Conservation (phyloP, 129 eudicot species). For the Artemisia argyi region DNA sequence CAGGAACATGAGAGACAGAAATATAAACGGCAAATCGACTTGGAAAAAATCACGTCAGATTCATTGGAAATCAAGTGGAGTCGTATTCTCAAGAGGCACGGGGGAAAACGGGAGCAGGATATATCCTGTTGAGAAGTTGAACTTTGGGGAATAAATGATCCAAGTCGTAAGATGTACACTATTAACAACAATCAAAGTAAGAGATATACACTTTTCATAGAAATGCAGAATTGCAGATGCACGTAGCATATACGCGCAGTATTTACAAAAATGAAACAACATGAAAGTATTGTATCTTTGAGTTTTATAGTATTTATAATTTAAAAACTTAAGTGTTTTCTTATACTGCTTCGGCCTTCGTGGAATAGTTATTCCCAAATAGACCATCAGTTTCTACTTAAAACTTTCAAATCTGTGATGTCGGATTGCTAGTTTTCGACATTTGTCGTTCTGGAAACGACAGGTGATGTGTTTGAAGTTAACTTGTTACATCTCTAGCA, state of each 20-base stretch:
- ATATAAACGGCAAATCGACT: constrained; percentile 8
- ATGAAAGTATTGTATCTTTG: constrained; percentile 5
- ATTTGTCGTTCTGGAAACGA: too few relatives aligned
- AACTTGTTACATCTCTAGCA: background rate
- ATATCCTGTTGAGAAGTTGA: constrained; percentile 62
- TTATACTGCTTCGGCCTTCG: too few relatives aligned
- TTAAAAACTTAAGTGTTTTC: too few relatives aligned
- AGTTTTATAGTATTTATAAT: background rate
- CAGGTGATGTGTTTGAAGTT: too few relatives aligned
- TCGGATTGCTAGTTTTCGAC: too few relatives aligned
- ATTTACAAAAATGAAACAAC: background rate
- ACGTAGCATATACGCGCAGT: background rate
- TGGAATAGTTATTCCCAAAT: background rate
- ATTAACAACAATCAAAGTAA: background rate
- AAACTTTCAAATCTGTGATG: too few relatives aligned
- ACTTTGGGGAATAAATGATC: constrained; percentile 29
- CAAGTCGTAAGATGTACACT: background rate
- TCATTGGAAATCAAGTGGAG: constrained; percentile 26
- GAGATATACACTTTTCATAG: background rate
- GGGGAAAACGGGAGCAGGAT: constrained; percentile 39
- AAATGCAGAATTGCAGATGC: constrained; percentile 6
- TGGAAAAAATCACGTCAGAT: constrained; percentile 5
- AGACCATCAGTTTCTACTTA: background rate
- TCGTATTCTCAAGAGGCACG: constrained; percentile 25
- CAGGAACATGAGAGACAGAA: constrained; percentile 32